Conservation (phyloP, 345 rosid genomes). For the Brassica cretica region DNA sequence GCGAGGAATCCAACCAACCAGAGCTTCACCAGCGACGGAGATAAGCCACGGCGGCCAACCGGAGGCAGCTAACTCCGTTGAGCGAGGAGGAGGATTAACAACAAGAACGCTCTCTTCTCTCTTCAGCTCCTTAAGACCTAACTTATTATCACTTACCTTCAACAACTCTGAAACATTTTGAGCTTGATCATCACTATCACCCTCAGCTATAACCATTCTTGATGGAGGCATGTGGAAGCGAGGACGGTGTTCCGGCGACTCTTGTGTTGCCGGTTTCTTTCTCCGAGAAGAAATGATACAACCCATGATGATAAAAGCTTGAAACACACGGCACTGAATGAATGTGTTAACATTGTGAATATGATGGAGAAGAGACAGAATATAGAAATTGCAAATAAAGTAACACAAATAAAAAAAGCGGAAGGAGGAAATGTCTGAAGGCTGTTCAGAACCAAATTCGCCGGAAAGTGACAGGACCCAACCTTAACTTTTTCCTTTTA, state of each 20-base stretch:
- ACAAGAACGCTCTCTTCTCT: conserved; percentile 34
- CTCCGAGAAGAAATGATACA: conserved; percentile 26
- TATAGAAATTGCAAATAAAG: conserved; percentile 20
- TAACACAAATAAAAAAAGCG: conserved; percentile 8
- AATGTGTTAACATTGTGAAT: conserved; percentile 19
- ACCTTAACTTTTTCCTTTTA: conserved; percentile 16
- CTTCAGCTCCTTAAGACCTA: conserved; percentile 26
- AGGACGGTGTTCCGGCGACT: conserved; percentile 22
- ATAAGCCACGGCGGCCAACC: conserved; percentile 99
- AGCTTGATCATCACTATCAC: background rate
- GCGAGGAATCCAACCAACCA: conserved; percentile 81
- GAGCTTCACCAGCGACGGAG: conserved; percentile 74
- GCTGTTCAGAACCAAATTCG: conserved; percentile 39
- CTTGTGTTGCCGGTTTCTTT: conserved; percentile 17
- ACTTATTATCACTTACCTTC: background rate
- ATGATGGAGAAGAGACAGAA: conserved; percentile 17
- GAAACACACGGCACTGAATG: conserved; percentile 19
- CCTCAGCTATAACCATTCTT: background rate
- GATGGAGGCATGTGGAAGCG: conserved; percentile 15
- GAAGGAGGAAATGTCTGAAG: conserved; percentile 4
- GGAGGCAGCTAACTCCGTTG: conserved; percentile 30
- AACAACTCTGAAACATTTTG: background rate
- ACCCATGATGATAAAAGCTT: conserved; percentile 26
- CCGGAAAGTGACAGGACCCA: conserved; percentile 25
- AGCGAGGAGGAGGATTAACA: conserved; percentile 28